Evolutionary conservation across 2,329 filamentous ascomycete species (phyloP), one percentile per base, ranked within the genome.

Genomic region (Penicillium hordei): DNA sequence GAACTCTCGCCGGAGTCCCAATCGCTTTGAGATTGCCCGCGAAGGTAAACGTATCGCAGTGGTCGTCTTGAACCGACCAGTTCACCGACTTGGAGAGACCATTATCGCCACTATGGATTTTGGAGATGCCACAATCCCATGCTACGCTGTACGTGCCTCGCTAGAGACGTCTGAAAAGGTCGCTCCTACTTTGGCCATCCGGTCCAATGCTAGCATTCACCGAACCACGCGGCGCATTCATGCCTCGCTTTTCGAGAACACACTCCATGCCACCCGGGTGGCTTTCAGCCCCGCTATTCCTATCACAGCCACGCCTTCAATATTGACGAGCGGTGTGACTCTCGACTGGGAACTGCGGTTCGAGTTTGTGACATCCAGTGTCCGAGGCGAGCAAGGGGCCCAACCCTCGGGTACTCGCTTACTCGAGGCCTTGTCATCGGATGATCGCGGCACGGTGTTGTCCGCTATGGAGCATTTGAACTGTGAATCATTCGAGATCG

Each of bases 1-100:
- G 2, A 82, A 85, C 44, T 83, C 85, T n/a, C 86, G 88, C 36
- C 88, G 91, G 66, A 93, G 90, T 70, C 85, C 89, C n/a, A 97
- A 96, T 68, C 87, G 92, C 39, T 99, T 97, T 72, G 93, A 96
- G 71, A 97, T 99, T 71, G 89, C 93, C 13, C 89, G 93, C 15
- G 93, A 92, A 68, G 93, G 93, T n/a, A 87, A 88, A 55, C 88
- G 88, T n/a, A 93, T 99, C 13, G 93, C 90, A 3, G 91, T 95
- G 6, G 86, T 99, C 55, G 92, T 93, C 76, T 83, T 99, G 33
- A 89, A 93, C 5, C 87, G 94, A 10, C 91, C 94, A 0, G 87
- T 93, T 0, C 97, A 95, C 77, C 85, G 93, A 44, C 81, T 99
- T 1, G 94, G 94, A 58, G 94, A 99, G 74, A 87, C 89, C 0